phyloP scores from a whole-genome alignment of 2,329 filamentous ascomycete genomes.

The Pezicula carpinea region DNA sequence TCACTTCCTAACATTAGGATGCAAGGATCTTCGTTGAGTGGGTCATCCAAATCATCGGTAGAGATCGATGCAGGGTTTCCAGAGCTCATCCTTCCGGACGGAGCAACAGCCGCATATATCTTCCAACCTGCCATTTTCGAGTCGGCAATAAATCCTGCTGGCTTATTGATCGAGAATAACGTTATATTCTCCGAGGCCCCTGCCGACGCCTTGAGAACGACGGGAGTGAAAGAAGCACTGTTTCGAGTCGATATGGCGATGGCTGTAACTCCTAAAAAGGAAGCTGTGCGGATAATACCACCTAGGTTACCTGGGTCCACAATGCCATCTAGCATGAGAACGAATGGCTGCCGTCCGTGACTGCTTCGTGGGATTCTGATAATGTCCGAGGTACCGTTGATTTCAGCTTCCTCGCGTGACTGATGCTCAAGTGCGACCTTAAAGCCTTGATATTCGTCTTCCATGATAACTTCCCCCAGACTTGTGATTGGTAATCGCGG shows the following conservation, averaged over 20 bases:
- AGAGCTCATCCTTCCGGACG: constrained; percentile 34
- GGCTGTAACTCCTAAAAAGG: constrained; percentile 85
- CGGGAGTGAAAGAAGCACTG: constrained; percentile 69
- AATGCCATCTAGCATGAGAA: constrained; percentile 71
- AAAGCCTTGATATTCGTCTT: constrained; percentile 43
- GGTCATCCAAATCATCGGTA: constrained; percentile 47
- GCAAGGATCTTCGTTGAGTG: constrained; percentile 57
- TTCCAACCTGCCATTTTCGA: constrained; percentile 74
- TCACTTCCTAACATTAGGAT: constrained; percentile 82
- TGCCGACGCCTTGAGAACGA: constrained; percentile 81
- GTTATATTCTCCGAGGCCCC: constrained; percentile 80
- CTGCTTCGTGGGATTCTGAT: constrained; percentile 23
- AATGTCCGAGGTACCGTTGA: constrained; percentile 67
- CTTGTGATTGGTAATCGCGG: constrained; percentile 64
- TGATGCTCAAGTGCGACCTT: constrained; percentile 59
- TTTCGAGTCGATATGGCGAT: constrained; percentile 71
- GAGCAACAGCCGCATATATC: constrained; percentile 70
- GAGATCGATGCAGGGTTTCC: constrained; percentile 31
- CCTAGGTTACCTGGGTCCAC: constrained; percentile 88
- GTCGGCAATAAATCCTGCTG: constrained; percentile 63
- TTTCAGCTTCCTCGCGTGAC: constrained; percentile 63
- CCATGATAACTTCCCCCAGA: constrained; percentile 35
- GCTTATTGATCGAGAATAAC: constrained; percentile 64
- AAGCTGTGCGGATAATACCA: constrained; percentile 80
- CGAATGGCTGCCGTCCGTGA: constrained; percentile 56